Percentiles rank a stretch among this genome's conserved stretches.
Evolutionary conservation across 768 basidiomycete species (phyloP).

Genomic region (Mycena chlorophos): DNA sequence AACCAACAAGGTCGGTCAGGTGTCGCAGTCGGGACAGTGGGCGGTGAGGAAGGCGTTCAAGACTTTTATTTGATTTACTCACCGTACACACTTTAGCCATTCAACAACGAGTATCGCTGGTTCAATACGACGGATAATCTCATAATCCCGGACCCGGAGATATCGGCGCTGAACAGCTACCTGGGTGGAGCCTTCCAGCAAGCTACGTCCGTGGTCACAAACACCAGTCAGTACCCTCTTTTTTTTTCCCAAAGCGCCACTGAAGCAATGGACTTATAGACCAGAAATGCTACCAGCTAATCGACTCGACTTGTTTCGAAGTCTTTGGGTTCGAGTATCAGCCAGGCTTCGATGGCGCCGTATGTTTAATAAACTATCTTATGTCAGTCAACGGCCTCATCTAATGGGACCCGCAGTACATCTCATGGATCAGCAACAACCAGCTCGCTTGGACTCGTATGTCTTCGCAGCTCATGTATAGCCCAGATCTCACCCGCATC

Average conservation of each 20-base stretch:
- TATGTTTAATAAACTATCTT: conserved; percentile 38
- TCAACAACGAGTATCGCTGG: conserved; percentile 74
- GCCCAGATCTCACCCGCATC: no score
- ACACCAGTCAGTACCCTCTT: conserved; percentile 47
- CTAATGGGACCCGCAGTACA: conserved; percentile 50
- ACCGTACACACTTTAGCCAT: conserved; percentile 52
- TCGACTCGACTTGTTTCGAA: conserved; percentile 50
- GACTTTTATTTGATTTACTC: neutral
- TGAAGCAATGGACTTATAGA: conserved; percentile 45
- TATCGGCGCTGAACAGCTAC: conserved; percentile 62
- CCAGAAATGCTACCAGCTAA: conserved; percentile 65
- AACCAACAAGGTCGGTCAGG: conserved; percentile 39
- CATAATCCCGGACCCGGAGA: conserved; percentile 52
- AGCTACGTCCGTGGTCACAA: conserved; percentile 70
- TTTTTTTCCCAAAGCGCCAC: neutral
- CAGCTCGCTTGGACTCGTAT: conserved; percentile 61
- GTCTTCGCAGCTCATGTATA: no score
- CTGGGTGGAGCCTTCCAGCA: conserved; percentile 81
- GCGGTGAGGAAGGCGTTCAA: conserved; percentile 47
- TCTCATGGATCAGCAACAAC: conserved; percentile 72
- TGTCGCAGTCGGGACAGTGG: conserved; percentile 87
- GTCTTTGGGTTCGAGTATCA: conserved; percentile 83
- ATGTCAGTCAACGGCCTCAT: no score
- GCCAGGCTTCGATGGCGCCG: conserved; percentile 59
- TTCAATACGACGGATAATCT: conserved; percentile 61